Base-by-base conservation (phyloP, 257 asterid species). In the Verbascum thapsus region DNA sequence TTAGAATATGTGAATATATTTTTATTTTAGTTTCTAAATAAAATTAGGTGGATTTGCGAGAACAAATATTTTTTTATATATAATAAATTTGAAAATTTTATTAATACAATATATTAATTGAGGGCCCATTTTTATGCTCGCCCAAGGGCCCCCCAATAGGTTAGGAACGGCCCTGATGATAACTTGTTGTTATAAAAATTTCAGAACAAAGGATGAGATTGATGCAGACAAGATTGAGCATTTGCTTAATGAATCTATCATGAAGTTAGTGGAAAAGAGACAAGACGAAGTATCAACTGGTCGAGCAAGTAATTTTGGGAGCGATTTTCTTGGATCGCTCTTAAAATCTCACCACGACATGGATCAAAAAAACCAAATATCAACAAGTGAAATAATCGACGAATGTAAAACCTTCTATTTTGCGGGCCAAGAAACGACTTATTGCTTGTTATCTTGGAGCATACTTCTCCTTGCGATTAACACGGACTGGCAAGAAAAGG, bases 401-500 rank as follows among this genome's bases (percentile, higher is more conserved):
- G 90, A 86, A 71, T 86, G 90, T 45, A 85, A 83, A 70, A 76
- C 80, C 4, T 85, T 85, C 54, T 83, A 85, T 62, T 53, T 76
- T 30, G 84, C 84, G 3, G 95, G 90, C 30, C 88, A 86, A 23
- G 90, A 77, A 70, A 79, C 88, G 6, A 76, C 88, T 8, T 70
- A 52, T 58, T 55, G 78, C 57, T 64, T 81, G 22, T 76, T 83
- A 0, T 56, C 78, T 16, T 83, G 88, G 90, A 40, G 66, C 26
- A 39, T 75, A 15, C 58, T 86, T 35, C 83, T 83, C 64, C 76
- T 83, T 9, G 79, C 86, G 9, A 68, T 79, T 15, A 72, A 86
- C 76, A 60, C 84, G 2, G 86, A 85, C 4, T 83, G 88, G 90
- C 95, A 86, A 65, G 83, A 83, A 8, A 77, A 68, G 56, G 88